A percentile compares a stretch with the other conserved stretches of the same genome.
These are phyloP conservation scores for Parasitella parasitica DNA, from an alignment of 371 early-diverging fungal genomes.

Conservation along the genomic window DNA sequence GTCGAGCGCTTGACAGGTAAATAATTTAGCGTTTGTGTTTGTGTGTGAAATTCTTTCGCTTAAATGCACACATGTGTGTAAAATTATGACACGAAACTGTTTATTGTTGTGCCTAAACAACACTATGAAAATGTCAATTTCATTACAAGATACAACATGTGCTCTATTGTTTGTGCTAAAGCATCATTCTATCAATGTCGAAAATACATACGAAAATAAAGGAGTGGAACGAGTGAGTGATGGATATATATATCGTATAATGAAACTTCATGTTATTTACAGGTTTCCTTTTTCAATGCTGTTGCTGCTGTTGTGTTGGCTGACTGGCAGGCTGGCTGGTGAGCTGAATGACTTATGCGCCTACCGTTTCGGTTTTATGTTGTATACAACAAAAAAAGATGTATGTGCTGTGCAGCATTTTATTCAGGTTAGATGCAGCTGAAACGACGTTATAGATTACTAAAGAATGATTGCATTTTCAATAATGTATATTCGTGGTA, in stretches of 20 bases:
- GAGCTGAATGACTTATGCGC: neutral
- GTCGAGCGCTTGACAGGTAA: neutral
- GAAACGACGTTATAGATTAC: constrained; percentile 12
- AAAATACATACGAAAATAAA: neutral
- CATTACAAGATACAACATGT: no score
- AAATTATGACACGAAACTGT: neutral
- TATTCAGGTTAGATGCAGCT: constrained; percentile 12
- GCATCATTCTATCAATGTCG: neutral
- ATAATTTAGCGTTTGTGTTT: neutral
- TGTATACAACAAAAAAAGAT: neutral
- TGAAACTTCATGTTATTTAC: neutral
- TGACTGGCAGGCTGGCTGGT: no score
- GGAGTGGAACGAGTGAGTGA: neutral
- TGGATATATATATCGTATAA: neutral
- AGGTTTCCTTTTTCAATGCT: neutral
- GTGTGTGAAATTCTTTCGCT: neutral
- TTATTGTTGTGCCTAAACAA: neutral
- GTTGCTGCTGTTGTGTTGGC: no score
- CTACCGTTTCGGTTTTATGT: neutral
- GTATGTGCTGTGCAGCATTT: constrained; percentile 22
- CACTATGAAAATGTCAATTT: neutral
- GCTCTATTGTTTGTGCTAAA: no score
- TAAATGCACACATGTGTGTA: neutral
- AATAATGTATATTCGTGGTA: constrained; percentile 8
- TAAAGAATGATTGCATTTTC: constrained; percentile 20